Evolutionary conservation across 352 stramenopile species (phyloP).

Genomic region (Pythium biforme): DNA sequence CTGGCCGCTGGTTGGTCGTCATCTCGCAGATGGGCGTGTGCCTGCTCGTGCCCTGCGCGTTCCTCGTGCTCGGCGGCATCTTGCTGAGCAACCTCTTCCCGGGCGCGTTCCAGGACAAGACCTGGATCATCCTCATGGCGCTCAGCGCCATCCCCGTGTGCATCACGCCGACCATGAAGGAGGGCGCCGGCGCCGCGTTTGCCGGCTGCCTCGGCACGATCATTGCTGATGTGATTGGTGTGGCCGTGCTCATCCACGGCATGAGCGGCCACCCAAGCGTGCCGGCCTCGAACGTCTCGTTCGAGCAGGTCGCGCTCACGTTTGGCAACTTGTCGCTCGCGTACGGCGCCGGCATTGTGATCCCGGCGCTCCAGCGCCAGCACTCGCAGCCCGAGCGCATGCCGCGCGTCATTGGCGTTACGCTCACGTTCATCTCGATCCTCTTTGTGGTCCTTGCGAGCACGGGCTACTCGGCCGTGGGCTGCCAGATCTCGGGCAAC

Average conservation of each 20-base stretch:
- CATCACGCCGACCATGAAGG: conserved; percentile 34
- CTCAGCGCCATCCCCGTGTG: conserved; percentile 29
- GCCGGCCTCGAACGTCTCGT: conserved; percentile 25
- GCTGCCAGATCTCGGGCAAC: conserved; percentile 67
- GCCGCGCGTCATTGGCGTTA: conserved; percentile 33
- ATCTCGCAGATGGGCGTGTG: conserved; percentile 25
- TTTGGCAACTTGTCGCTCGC: conserved; percentile 37
- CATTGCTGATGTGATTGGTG: conserved; percentile 28
- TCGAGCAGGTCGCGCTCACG: conserved; percentile 29
- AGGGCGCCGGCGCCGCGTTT: conserved; percentile 28
- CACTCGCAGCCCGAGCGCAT: conserved; percentile 26
- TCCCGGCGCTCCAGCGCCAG: conserved; percentile 28
- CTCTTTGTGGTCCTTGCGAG: conserved; percentile 48
- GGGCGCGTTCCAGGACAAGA: conserved; percentile 20
- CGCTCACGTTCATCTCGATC: conserved; percentile 30
- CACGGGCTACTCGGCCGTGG: conserved; percentile 48
- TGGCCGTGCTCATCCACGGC: conserved; percentile 26
- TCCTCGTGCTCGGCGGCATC: conserved; percentile 25
- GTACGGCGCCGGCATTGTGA: conserved; percentile 34
- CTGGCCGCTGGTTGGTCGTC: conserved; percentile 29
- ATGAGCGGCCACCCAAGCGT: conserved; percentile 28
- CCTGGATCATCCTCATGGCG: conserved; percentile 33
- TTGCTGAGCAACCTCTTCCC: conserved; percentile 33
- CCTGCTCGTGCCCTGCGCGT: conserved; percentile 25
- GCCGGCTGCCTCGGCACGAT: conserved; percentile 31